A percentile compares a stretch with the other conserved stretches of the same genome.
Evolutionary conservation across 495 filamentous ascomycete species (phyloP).

Genomic region (Cercophora samala): DNA sequence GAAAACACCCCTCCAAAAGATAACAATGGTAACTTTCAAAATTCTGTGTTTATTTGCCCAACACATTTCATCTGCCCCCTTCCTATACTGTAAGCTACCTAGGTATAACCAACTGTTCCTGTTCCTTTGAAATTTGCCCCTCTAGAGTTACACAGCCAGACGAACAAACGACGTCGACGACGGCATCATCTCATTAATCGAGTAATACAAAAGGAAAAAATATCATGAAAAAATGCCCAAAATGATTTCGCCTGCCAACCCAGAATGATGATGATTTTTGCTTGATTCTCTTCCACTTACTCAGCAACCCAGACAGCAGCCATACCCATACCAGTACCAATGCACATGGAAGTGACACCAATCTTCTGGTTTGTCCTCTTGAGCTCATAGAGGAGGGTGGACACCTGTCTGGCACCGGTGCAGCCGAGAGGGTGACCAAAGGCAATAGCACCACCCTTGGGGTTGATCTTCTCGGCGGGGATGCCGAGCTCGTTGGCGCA

Average conservation of each 20-base stretch:
- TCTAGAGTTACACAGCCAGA: not conserved
- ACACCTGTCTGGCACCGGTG: slow-evolving; percentile 90
- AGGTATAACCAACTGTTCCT: not conserved
- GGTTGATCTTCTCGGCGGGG: slow-evolving; percentile 82
- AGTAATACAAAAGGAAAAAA: slow-evolving; percentile 7
- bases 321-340: slow-evolving; percentile 92
- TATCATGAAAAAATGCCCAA: slow-evolving; percentile 7
- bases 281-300: slow-evolving; percentile 17
- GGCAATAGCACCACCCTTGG: slow-evolving; percentile 97
- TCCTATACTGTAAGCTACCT: not conserved
- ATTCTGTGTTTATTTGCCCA: not conserved
- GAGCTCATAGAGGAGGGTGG: slow-evolving; percentile 85
- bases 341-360: slow-evolving; percentile 93
- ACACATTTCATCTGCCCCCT: not conserved
- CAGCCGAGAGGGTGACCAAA: slow-evolving; percentile 96
- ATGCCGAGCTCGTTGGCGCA: slow-evolving; percentile 85
- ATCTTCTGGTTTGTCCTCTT: slow-evolving; percentile 75
- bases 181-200: not conserved
- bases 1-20: not conserved
- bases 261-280: not conserved
- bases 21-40: not conserved
- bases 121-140: not conserved
- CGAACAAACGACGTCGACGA: not conserved
- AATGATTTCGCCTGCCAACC: not conserved
- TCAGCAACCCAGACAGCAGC: slow-evolving; percentile 85